Evolutionary conservation across 2,329 filamentous ascomycete genomes (phyloP).

Genomic region (Fusarium sp.): DNA sequence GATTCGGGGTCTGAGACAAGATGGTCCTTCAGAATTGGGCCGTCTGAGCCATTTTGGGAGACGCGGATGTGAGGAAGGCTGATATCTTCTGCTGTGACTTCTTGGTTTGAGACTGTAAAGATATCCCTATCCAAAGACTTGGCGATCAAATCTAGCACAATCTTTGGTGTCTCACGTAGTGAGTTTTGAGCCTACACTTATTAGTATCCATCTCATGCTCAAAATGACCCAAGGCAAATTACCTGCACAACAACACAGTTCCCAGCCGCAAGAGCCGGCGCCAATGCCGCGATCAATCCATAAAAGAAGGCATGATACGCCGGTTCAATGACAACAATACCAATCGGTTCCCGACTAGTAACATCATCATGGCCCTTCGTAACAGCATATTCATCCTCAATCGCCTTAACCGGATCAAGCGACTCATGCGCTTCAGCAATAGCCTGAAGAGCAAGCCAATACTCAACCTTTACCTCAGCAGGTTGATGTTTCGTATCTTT

Average conservation of each 20-base stretch:
- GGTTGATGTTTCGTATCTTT: constrained; percentile 26
- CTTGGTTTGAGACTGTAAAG: background rate
- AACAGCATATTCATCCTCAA: constrained; percentile 30
- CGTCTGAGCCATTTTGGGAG: constrained; percentile 4
- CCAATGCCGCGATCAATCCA: constrained; percentile 25
- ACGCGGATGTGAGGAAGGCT: constrained; percentile 10
- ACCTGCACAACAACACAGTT: constrained; percentile 35
- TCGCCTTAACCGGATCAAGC: constrained; percentile 16
- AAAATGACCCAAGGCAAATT: fast-evolving
- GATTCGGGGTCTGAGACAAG: constrained; percentile 9
- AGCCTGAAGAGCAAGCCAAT: constrained; percentile 33
- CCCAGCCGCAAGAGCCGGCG: constrained; percentile 17
- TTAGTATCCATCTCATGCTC: background rate
- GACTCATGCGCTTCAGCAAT: constrained; percentile 22
- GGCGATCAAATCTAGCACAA: constrained; percentile 3
- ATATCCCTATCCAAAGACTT: constrained; percentile 19
- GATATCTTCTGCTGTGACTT: background rate
- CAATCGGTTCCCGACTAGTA: constrained; percentile 15
- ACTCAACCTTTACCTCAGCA: constrained; percentile 35
- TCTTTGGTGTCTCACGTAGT: constrained; percentile 4
- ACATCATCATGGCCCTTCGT: constrained; percentile 18
- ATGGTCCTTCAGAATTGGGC: background rate
- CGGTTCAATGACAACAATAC: constrained; percentile 33
- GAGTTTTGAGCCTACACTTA: background rate
- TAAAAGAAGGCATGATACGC: constrained; percentile 33